Evolutionary conservation across 495 filamentous ascomycete genomes (phyloP).

Genomic region (Xylaria sp.): DNA sequence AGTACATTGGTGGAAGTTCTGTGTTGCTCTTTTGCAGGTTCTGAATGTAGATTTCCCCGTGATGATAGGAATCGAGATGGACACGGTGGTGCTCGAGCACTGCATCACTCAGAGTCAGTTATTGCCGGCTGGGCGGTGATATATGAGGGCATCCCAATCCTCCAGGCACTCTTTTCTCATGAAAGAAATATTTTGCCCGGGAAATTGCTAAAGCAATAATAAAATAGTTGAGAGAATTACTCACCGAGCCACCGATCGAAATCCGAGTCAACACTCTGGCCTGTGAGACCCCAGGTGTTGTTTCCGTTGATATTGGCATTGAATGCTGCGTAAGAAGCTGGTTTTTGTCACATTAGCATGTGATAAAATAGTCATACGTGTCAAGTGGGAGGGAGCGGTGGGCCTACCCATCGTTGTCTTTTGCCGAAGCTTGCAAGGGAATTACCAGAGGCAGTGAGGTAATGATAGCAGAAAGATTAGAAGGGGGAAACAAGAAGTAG

Average conservation of each 20-base stretch:
- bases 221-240: not conserved
- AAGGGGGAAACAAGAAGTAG: not conserved
- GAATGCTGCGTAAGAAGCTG: not conserved
- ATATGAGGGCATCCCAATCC: not conserved
- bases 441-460: not conserved
- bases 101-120: not conserved
- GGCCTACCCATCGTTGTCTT: not conserved
- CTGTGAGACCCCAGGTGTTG: not conserved
- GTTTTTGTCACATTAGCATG: not conserved
- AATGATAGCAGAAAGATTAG: not conserved
- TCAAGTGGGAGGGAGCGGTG: no score
- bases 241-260: not conserved
- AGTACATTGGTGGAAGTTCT: not conserved
- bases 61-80: no score
- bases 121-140: not conserved
- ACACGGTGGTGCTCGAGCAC: not conserved
- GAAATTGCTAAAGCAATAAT: not conserved
- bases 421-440: not conserved
- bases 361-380: not conserved
- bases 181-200: not conserved
- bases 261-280: not conserved
- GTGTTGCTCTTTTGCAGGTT: not conserved
- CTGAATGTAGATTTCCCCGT: not conserved
- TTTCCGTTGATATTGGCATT: not conserved
- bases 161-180: not conserved